Conservation (phyloP, 2,329 filamentous ascomycete species). For the Nannizziopsis arthrosporioides region DNA sequence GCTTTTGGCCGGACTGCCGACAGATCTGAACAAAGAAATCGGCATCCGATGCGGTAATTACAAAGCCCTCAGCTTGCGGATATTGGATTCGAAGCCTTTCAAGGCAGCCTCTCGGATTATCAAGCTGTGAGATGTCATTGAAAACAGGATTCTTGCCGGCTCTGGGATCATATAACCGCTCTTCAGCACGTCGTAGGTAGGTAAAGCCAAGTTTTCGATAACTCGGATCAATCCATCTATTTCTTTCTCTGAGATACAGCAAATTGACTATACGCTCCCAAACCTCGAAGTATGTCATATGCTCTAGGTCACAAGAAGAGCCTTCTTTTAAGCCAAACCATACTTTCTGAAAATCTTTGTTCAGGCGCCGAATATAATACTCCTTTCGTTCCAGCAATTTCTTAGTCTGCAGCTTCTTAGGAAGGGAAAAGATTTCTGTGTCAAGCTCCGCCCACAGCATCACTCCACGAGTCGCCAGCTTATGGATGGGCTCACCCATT, state of each 20-base stretch:
- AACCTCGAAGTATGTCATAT: slow-evolving; percentile 64
- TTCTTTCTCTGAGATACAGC: slow-evolving; percentile 82
- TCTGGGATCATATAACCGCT: slow-evolving; percentile 68
- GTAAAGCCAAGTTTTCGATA: slow-evolving; percentile 75
- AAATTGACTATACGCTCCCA: slow-evolving; percentile 76
- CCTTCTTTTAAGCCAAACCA: slow-evolving; percentile 98
- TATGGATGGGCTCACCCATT: slow-evolving; percentile 99
- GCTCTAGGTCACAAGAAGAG: slow-evolving; percentile 62
- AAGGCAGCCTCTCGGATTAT: slow-evolving; percentile 65
- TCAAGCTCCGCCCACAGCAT: slow-evolving; percentile 98
- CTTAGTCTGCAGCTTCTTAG: slow-evolving; percentile 81
- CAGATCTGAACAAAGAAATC: slow-evolving; percentile 93
- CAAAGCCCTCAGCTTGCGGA: slow-evolving; percentile 73
- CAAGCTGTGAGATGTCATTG: slow-evolving; percentile 83
- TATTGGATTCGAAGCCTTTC: slow-evolving; percentile 70
- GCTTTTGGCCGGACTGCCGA: slow-evolving; percentile 85
- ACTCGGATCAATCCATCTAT: slow-evolving; percentile 80
- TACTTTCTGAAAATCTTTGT: slow-evolving; percentile 91
- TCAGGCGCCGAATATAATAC: slow-evolving; percentile 89
- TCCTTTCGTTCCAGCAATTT: slow-evolving; percentile 79
- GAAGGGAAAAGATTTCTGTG: slow-evolving; percentile 89
- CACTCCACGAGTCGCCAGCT: slow-evolving; percentile 91
- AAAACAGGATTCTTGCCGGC: slow-evolving; percentile 62
- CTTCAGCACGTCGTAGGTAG: slow-evolving; percentile 91
- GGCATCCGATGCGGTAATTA: slow-evolving; percentile 96